Evolutionary conservation across 176 grass and related monocot genomes (phyloP), one percentile per base, ranked within the genome.

Genomic region (Areca catechu): DNA sequence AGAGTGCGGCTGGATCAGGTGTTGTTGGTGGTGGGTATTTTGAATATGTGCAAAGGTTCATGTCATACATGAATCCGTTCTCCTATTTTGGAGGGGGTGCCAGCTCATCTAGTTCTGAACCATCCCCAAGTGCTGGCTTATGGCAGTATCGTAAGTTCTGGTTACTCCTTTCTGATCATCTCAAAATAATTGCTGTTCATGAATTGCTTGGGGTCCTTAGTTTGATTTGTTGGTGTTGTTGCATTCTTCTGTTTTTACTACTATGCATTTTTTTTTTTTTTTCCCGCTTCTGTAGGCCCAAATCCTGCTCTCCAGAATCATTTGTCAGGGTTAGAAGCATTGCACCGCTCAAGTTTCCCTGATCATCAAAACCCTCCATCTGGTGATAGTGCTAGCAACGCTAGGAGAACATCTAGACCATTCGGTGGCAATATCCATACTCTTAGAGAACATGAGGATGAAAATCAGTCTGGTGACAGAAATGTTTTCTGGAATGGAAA

Each of bases 401-500:
- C 43, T 2, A 54, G 70, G 21, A 62, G 74, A 57, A 73, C 74
- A 28, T 18, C 62, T 2, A 77, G 70, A 62, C 75, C 79, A 56
- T 83, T 92, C 25, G 87, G 87, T 54, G 78, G 84, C 55, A 92
- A 92, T 80, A 75, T 98, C 59, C 93, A 98, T 63, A 92, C 84
- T 73, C 63, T 98, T 5, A 77, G 73, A 54, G 60, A 49, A 19
- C 69, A 76, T 58, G 75, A 85, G 3, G 78, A 81, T 16, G 68
- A 71, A 24, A 66, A 65, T 71, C 49, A 81, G 54, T 74, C 75
- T 29, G 53, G 72, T 23, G 81, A 92, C 56, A 75, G 70, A 54
- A 98, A 98, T 66, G 74, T 87, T 62, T 98, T 92, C 59, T 98
- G 93, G 93, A 98, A 98, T 19, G 93, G 93, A 28, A 98, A 98